These are phyloP conservation scores for Gossypium mustelinum DNA, from an alignment of 345 rosid genomes.

Conservation along the genomic window DNA sequence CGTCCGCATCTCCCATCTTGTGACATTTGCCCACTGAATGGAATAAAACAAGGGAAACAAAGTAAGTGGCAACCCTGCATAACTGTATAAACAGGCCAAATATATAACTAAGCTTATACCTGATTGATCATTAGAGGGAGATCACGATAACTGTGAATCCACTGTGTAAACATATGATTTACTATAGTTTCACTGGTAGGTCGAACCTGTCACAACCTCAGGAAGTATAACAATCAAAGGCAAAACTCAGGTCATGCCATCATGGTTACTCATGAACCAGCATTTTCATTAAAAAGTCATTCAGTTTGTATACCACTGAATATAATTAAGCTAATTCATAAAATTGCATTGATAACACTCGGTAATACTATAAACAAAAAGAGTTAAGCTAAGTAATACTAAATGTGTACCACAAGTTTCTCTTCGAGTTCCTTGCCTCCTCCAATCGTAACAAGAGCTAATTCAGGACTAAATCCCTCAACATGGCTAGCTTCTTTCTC, in stretches of 20 bases:
- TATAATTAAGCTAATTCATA: not conserved
- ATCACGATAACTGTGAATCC: constrained; percentile 94
- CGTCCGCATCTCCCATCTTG: constrained; percentile 95
- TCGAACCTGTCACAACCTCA: constrained; percentile 98
- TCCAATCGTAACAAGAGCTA: constrained; percentile 83
- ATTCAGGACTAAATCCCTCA: constrained; percentile 91
- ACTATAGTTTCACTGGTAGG: constrained; percentile 96
- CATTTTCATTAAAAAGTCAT: constrained; percentile 7
- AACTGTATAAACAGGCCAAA: not conserved
- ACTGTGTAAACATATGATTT: constrained; percentile 94
- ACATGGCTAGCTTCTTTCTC: constrained; percentile 98
- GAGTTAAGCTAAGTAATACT: not conserved
- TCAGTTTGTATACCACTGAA: not conserved
- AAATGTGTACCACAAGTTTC: constrained; percentile 77
- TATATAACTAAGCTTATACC: constrained; percentile 32
- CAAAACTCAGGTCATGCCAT: constrained; percentile 48
- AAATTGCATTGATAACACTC: constrained; percentile 6
- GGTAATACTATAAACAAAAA: constrained; percentile 13
- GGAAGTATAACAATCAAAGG: constrained; percentile 61
- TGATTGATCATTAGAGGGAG: constrained; percentile 94
- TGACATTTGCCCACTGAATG: constrained; percentile 88
- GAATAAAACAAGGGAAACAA: not conserved
- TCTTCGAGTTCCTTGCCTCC: constrained; percentile 96
- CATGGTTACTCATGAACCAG: constrained; percentile 21
- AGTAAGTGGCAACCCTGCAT: not conserved